phyloP scores from a whole-genome alignment of 2,329 filamentous ascomycete species.

The Cadophora luteo-olivacea region DNA sequence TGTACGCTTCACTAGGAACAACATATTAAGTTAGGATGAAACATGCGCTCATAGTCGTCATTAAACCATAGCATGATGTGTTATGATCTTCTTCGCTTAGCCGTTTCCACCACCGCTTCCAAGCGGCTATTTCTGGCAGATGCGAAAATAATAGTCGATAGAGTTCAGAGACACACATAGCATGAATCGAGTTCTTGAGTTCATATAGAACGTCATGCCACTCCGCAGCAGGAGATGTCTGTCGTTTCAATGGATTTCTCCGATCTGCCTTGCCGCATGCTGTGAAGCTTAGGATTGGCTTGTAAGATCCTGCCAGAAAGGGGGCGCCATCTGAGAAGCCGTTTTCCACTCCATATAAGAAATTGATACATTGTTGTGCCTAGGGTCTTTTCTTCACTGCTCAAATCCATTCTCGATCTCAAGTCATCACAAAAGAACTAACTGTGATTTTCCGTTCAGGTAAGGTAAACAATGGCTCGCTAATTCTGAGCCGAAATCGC shows the following conservation, averaged over 20 bases:
- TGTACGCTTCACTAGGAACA: not conserved
- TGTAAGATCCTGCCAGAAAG: no score
- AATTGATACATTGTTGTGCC: no score
- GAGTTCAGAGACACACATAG: not conserved
- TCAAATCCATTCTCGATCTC: no score
- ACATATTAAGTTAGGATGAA: not conserved
- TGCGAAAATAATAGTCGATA: not conserved
- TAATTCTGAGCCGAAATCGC: not conserved
- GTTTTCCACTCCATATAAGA: no score
- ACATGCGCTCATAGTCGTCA: not conserved
- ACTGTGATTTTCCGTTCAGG: not conserved
- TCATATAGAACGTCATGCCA: no score
- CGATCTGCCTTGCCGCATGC: no score
- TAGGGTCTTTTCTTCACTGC: no score
- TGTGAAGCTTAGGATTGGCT: no score
- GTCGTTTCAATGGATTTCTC: no score
- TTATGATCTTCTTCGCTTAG: slow-evolving; percentile 5
- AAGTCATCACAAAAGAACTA: no score
- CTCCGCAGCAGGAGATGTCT: no score
- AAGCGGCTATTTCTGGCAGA: not conserved
- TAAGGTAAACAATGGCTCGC: not conserved
- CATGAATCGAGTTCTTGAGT: not conserved
- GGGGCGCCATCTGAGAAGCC: no score
- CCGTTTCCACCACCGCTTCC: not conserved
- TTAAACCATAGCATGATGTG: not conserved